Conservation (phyloP, 768 basidiomycete genomes). For the Phanerochaete carnosa region DNA sequence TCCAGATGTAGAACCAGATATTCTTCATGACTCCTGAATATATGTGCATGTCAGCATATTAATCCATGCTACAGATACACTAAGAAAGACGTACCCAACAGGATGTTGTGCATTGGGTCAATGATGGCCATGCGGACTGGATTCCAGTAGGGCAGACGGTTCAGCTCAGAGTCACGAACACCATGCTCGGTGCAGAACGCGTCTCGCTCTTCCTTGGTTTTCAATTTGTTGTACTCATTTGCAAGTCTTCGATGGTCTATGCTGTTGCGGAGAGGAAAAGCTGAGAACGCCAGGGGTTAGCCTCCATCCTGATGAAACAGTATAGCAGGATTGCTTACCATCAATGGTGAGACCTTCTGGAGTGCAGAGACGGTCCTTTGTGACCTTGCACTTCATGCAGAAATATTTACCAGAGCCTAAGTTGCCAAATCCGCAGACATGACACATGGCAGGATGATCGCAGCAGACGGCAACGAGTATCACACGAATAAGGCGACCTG, state of each 20-base stretch:
- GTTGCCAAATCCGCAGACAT: slow-evolving; percentile 17
- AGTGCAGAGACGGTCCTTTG: slow-evolving; percentile 10
- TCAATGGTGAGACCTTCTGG: slow-evolving; percentile 4
- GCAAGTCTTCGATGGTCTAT: slow-evolving; percentile 10
- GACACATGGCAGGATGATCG: slow-evolving; percentile 31
- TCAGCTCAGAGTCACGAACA: slow-evolving; percentile 14
- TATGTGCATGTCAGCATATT: neutral
- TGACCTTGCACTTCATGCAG: slow-evolving; percentile 13
- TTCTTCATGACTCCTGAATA: slow-evolving; percentile 11
- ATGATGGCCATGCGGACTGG: slow-evolving; percentile 24
- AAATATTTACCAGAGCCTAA: slow-evolving; percentile 14
- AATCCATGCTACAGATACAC: neutral
- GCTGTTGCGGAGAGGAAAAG: slow-evolving; percentile 6
- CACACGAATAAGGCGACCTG: slow-evolving; percentile 17
- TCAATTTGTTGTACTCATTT: slow-evolving; percentile 7
- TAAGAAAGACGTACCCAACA: slow-evolving; percentile 17
- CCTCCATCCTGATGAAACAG: neutral
- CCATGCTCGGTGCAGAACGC: slow-evolving; percentile 15
- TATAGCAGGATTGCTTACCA: neutral
- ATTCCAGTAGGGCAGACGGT: slow-evolving; percentile 28
- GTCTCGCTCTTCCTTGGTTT: slow-evolving; percentile 10
- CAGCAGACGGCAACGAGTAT: slow-evolving; percentile 27
- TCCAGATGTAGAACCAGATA: slow-evolving; percentile 12
- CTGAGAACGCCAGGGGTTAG: slow-evolving; percentile 2
- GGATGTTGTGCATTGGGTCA: slow-evolving; percentile 31